phyloP scores from a whole-genome alignment of 345 rosid genomes.

The Punica granatum region DNA sequence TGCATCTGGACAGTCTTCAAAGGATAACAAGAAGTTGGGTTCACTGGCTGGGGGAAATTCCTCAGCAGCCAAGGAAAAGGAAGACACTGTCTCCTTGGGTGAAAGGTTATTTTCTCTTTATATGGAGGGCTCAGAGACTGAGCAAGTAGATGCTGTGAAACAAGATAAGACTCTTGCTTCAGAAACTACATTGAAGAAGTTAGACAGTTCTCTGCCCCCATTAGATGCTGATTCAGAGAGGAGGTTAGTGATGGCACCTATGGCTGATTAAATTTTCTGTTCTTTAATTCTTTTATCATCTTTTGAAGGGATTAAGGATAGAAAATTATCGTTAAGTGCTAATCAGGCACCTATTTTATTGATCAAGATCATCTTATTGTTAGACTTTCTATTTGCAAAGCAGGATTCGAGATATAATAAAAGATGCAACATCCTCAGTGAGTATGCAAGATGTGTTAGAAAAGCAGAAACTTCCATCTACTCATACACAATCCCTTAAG shows the following conservation, averaged over 20 bases:
- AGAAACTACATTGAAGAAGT: conserved; percentile 20
- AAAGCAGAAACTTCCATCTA: conserved; percentile 47
- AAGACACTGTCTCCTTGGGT: conserved; percentile 27
- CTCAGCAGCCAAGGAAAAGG: conserved; percentile 19
- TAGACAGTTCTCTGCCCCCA: conserved; percentile 23
- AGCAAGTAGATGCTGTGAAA: conserved; percentile 23
- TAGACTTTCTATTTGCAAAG: conserved; percentile 9
- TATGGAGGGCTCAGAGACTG: conserved; percentile 17
- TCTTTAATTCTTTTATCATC: neutral
- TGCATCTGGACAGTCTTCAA: conserved; percentile 24
- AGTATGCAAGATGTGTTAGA: conserved; percentile 37
- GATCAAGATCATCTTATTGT: neutral
- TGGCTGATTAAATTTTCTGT: neutral
- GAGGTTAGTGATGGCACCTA: conserved; percentile 33
- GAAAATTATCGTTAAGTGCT: neutral
- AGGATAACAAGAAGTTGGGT: conserved; percentile 22
- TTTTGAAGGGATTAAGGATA: neutral
- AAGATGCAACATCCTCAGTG: conserved; percentile 47
- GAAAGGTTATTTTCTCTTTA: conserved; percentile 18
- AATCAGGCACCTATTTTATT: neutral
- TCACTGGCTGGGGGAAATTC: conserved; percentile 26
- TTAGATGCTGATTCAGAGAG: conserved; percentile 63
- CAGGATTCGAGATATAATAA: conserved; percentile 51
- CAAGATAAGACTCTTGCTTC: conserved; percentile 16
- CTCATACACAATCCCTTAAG: conserved; percentile 37